phyloP scores from a whole-genome alignment of 1,139 yeast species.

The Candida freyschussii region DNA sequence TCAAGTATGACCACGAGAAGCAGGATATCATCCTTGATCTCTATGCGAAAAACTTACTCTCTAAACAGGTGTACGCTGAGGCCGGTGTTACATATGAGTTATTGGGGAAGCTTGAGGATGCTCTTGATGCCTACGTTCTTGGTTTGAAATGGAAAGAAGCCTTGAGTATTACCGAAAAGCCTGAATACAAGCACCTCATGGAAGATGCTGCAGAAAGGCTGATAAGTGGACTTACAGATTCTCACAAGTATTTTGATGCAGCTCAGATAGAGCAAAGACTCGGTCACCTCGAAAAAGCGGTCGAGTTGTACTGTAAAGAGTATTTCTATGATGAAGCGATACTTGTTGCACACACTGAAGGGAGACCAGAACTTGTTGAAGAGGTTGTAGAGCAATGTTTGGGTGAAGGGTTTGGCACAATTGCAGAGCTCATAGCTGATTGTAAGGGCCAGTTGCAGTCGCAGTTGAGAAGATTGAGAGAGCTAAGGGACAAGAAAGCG shows the following conservation, averaged over 20 bases:
- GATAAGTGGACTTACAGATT: conserved; percentile 55
- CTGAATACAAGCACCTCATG: conserved; percentile 34
- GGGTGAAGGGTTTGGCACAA: conserved; percentile 80
- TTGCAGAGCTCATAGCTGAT: conserved; percentile 88
- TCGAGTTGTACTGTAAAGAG: conserved; percentile 67
- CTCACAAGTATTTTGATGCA: conserved; percentile 77
- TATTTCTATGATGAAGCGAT: conserved; percentile 75
- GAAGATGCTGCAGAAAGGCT: conserved; percentile 52
- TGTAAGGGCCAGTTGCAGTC: conserved; percentile 81
- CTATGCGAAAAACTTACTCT: conserved; percentile 60
- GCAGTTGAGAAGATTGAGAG: conserved; percentile 79
- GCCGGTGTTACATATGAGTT: conserved; percentile 79
- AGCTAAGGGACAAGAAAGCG: conserved; percentile 73
- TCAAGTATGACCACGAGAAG: conserved; percentile 52
- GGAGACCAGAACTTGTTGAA: conserved; percentile 44
- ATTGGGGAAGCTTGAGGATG: conserved; percentile 50
- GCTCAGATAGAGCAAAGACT: conserved; percentile 69
- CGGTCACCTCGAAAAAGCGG: conserved; percentile 56
- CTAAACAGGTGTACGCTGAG: conserved; percentile 53
- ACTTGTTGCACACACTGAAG: conserved; percentile 48
- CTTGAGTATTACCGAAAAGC: conserved; percentile 47
- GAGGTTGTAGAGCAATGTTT: conserved; percentile 66
- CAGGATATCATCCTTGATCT: conserved; percentile 50
- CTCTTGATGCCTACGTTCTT: conserved; percentile 62
- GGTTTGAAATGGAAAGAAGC: conserved; percentile 89